Base-by-base conservation (phyloP, 1,284 basidiomycete species). In the Paramarasmius palmivorus region DNA sequence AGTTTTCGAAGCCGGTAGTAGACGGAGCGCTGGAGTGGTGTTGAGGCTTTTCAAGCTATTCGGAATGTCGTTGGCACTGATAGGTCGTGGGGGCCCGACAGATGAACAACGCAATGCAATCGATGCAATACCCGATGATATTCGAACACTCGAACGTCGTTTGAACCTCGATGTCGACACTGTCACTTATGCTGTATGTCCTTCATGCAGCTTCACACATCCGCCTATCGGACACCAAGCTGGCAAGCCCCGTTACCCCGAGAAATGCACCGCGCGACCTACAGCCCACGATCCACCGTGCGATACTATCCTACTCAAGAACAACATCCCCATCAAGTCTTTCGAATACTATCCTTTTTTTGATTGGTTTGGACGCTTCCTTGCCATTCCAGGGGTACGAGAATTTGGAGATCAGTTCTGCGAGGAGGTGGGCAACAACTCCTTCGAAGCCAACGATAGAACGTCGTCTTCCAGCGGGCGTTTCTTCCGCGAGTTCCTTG, bases 171-270 rank as follows among this genome's bases (percentile, higher is more conserved):
- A 45, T 32, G 44, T 55, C 20, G 17, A 25, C 7, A n/a, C 49
- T 20, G 23, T 55, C 15, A 19, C 44, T 10, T 48, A 47, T 47
- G 54, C 54, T 32, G 50, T 55, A 4, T 55, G 54, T 36, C 49
- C 40, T 7, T 14, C 23, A 26, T 55, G 54, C 17, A 46, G 42
- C 25, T 52, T 14, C 23, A 55, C 54, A 3, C 26, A 55, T 29
- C 19, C 44, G 10, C 44, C 54, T 19, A 20, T 25, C 22, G 42
- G 35, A 19, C 35, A 39, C 22, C 29, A 22, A 3, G 20, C 22
- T 1, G 36, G 38, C 25, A 29, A 29, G 3, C 10, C 12, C n/a
- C 15, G 7, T 2, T 49, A 34, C 47, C 25, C n/a, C 32, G 5
- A 35, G 4, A 17, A 19, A 7, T 36, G 12, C 3, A n/a, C 47